These are phyloP conservation scores for Suillus americanus DNA, from an alignment of 768 basidiomycete genomes.

Conservation along the genomic window DNA sequence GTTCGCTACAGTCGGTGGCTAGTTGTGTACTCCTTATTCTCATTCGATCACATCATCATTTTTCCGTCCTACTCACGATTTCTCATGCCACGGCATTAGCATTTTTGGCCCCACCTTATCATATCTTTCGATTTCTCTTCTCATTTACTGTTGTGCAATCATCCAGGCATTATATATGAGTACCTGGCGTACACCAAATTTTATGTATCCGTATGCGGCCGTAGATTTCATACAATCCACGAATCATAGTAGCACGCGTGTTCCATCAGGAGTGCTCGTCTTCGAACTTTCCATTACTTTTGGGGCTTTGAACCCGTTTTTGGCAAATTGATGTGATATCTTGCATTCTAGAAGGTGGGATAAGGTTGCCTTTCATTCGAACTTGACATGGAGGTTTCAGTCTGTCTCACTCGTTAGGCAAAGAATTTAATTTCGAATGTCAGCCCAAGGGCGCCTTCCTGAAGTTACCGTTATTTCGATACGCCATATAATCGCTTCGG, in stretches of 20 bases:
- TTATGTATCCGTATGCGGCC: constrained; percentile 21
- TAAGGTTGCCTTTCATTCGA: neutral
- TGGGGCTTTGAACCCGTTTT: neutral
- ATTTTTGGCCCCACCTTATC: constrained; percentile 16
- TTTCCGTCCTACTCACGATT: neutral
- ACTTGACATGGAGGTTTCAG: neutral
- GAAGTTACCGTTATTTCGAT: neutral
- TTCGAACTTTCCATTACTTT: neutral
- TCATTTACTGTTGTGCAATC: constrained; percentile 7
- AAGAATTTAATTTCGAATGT: neutral
- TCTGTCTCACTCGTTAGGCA: neutral
- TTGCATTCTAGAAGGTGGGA: neutral
- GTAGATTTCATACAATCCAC: constrained; percentile 1
- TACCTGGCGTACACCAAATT: constrained; percentile 33
- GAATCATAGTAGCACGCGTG: constrained; percentile 1
- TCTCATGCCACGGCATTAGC: constrained; percentile 20
- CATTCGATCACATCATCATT: constrained; percentile 6
- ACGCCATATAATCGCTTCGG: neutral
- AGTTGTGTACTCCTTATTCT: constrained; percentile 14
- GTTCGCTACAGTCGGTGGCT: constrained; percentile 43
- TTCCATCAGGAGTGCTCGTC: neutral
- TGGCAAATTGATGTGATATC: neutral
- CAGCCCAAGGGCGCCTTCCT: neutral
- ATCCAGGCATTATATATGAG: constrained; percentile 29
- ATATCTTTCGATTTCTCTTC: constrained; percentile 18